Evolutionary conservation across 192 early-diverging fungal species (phyloP).

Genomic region (Funneliformis geosporum): DNA sequence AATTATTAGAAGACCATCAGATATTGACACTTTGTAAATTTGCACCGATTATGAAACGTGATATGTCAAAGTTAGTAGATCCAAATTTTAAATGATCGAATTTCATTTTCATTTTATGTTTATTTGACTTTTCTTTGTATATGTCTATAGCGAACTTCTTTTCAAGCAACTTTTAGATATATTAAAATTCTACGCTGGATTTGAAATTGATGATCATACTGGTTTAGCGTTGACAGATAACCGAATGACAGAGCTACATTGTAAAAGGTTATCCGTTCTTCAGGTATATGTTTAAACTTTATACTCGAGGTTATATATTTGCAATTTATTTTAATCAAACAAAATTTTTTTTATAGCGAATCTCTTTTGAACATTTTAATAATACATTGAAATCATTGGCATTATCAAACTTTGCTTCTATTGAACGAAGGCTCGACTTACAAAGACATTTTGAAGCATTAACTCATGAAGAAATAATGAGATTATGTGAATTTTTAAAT

Average conservation of each 20-base stretch:
- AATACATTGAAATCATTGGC: slow-evolving; percentile 72
- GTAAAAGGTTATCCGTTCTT: slow-evolving; percentile 60
- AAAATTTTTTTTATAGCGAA: slow-evolving; percentile 41
- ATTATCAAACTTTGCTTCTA: slow-evolving; percentile 66
- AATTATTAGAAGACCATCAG: slow-evolving; percentile 80
- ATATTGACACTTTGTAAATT: slow-evolving; percentile 57
- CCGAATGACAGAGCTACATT: slow-evolving; percentile 65
- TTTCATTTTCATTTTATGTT: neutral
- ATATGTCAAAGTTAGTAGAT: slow-evolving; percentile 38
- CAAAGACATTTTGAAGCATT: slow-evolving; percentile 57
- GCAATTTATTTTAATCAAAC: slow-evolving; percentile 11
- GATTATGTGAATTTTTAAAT: slow-evolving; percentile 62
- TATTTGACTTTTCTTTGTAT: neutral
- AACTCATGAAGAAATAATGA: slow-evolving; percentile 46
- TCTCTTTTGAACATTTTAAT: slow-evolving; percentile 71
- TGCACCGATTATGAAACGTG: slow-evolving; percentile 46
- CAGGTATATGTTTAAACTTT: slow-evolving; percentile 50
- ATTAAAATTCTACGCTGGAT: slow-evolving; percentile 71
- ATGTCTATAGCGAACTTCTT: slow-evolving; percentile 31
- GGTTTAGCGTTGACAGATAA: slow-evolving; percentile 70
- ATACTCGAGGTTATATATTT: neutral
- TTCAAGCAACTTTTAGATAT: slow-evolving; percentile 70
- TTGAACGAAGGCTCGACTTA: slow-evolving; percentile 57
- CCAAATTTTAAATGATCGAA: neutral
- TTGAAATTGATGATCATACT: slow-evolving; percentile 81